A percentile compares a stretch with the other conserved stretches of the same genome.
Conservation (phyloP, 306 rosid species). For the Astragalus glycyphyllos region DNA sequence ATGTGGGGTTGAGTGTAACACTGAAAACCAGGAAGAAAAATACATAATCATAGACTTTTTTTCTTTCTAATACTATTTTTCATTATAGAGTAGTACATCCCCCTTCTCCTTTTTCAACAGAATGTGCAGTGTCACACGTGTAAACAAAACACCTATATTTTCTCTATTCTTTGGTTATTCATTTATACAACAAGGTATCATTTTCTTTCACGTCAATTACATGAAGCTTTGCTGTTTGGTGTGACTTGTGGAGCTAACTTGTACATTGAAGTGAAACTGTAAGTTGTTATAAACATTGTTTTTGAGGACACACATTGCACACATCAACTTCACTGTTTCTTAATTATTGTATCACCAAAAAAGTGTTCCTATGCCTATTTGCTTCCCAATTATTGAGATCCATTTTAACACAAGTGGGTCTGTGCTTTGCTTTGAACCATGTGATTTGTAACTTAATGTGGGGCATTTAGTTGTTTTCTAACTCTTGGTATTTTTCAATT, state of each 20-base stretch:
- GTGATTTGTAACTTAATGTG: slow-evolving; percentile 43
- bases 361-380: neutral
- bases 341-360: slow-evolving; percentile 35
- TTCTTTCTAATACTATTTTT: slow-evolving; percentile 43
- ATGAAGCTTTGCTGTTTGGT: slow-evolving; percentile 51
- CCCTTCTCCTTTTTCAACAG: slow-evolving; percentile 42
- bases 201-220: slow-evolving; percentile 49
- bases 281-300: slow-evolving; percentile 45
- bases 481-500: slow-evolving; percentile 43
- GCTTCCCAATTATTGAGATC: slow-evolving; percentile 24
- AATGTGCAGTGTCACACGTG: slow-evolving; percentile 59
- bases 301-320: slow-evolving; percentile 15
- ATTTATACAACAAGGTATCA: slow-evolving; percentile 42
- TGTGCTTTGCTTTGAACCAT: slow-evolving; percentile 23
- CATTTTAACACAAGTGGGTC: neutral
- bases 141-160: slow-evolving; percentile 44
- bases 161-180: slow-evolving; percentile 30
- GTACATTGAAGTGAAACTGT: slow-evolving; percentile 46
- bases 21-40: slow-evolving; percentile 75
- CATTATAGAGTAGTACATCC: slow-evolving; percentile 18
- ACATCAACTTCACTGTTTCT: slow-evolving; percentile 39
- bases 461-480: slow-evolving; percentile 39
- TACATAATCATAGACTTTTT: slow-evolving; percentile 40
- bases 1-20: slow-evolving; percentile 74
- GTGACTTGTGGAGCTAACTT: slow-evolving; percentile 47